Evolutionary conservation across 345 rosid genomes (phyloP), one percentile per base, ranked within the genome.

Genomic region (Ricinus communis): DNA sequence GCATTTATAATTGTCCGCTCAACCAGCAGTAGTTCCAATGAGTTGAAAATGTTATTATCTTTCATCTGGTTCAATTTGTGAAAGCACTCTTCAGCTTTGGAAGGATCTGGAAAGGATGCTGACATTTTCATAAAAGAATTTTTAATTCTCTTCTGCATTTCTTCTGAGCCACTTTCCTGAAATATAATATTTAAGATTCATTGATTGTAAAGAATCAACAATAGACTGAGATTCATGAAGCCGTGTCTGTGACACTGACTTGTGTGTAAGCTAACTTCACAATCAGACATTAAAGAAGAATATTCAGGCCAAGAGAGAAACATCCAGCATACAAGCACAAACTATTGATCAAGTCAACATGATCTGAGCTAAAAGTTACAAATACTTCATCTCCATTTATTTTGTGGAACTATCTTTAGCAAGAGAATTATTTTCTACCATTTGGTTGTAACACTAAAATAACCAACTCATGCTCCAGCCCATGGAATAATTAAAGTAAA

Each of bases 51-150:
- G 52, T 79, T 74, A 55, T 79, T 69, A 65, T 91, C 96, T 70
- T 85, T 87, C 87, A 85, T 76, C 76, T 82, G 83, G 69, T 81
- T 86, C 82, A 94, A 72, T 68, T 81, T 87, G 75, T 85, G 72
- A 81, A 91, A 88, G 80, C 79, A 82, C 50, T 81, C 92, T 79
- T 84, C 91, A 60, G 98, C 92, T 81, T 86, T 85, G 46, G 80
- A 80, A 67, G 91, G 88, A 79, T 91, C 93, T 58, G 85, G 84
- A 80, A 91, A 94, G 72, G 75, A 87, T 49, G 88, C 79, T 73
- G 98, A 88, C 91, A 94, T 86, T 81, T 87, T 91, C 72, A 68
- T 58, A 56, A 87, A 83, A 69, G 70, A 81, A 71, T 69, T 74
- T 69, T 78, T 85, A 8, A 81, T 77, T 67, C 69, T 81, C 76